Percentiles rank a stretch among this genome's conserved stretches.
Evolutionary conservation across 2,329 filamentous ascomycete species (phyloP).

Genomic region (Sclerotinia nivalis): DNA sequence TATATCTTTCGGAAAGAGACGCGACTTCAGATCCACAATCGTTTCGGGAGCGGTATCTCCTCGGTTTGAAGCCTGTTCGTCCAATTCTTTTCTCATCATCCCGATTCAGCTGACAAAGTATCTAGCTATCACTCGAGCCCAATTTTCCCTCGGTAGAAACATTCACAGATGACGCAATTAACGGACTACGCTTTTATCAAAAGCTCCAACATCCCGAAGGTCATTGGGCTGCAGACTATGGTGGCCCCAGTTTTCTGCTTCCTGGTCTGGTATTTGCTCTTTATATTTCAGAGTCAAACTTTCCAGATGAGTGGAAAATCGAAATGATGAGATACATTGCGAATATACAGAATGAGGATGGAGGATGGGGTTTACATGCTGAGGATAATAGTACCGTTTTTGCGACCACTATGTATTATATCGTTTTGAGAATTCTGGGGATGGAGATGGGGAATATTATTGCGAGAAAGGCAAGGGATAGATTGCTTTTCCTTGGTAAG

Average conservation of each 20-base stretch:
- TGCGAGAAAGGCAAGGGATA: slow-evolving; percentile 7
- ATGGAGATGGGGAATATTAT: neutral
- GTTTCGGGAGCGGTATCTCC: too few species aligned
- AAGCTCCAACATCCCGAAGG: neutral
- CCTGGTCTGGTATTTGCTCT: slow-evolving; percentile 2
- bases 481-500: neutral
- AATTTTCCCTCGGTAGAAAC: too few species aligned
- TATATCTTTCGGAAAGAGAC: too few species aligned
- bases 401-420: slow-evolving; percentile 3
- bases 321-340: slow-evolving; percentile 3
- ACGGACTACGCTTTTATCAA: too few species aligned
- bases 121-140: too few species aligned
- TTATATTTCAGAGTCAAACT: slow-evolving; percentile 1
- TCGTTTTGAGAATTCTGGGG: slow-evolving; percentile 5
- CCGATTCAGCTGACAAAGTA: too few species aligned
- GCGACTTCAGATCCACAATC: too few species aligned
- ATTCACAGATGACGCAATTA: too few species aligned
- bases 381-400: slow-evolving; percentile 9
- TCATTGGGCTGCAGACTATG: slow-evolving; percentile 5
- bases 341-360: slow-evolving; percentile 1
- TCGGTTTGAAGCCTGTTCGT: too few species aligned
- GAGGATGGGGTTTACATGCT: slow-evolving; percentile 9
- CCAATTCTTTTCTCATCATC: too few species aligned
- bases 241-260: slow-evolving; percentile 2
- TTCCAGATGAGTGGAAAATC: slow-evolving; percentile 2